These are phyloP conservation scores for Talaromyces sp. DNA, from an alignment of 2,329 filamentous ascomycete species.

Conservation along the genomic window DNA sequence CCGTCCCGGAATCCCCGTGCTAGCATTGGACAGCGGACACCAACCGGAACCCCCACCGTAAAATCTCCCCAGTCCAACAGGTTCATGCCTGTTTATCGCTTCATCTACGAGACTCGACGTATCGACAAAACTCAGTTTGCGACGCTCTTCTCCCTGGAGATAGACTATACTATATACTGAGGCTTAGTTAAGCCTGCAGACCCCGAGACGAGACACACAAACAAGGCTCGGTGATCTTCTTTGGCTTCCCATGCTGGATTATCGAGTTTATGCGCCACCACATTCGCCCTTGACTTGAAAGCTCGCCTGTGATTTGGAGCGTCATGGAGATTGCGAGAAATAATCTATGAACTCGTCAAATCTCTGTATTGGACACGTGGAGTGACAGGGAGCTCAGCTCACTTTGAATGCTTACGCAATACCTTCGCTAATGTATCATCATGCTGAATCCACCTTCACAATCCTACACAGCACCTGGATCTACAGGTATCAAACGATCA, in stretches of 20 bases:
- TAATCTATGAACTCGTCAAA: neutral
- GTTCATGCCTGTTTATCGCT: neutral
- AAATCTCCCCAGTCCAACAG: neutral
- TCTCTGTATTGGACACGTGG: neutral
- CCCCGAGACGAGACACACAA: neutral
- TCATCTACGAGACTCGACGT: neutral
- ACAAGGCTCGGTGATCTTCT: neutral
- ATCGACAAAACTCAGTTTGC: neutral
- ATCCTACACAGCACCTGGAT: constrained; percentile 24
- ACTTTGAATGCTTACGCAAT: neutral
- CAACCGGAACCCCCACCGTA: constrained; percentile 2
- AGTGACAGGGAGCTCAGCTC: neutral
- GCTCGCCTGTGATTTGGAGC: neutral
- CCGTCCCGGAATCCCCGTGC: neutral
- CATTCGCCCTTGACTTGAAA: neutral
- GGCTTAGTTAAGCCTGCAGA: neutral
- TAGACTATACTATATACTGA: neutral
- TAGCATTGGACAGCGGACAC: neutral
- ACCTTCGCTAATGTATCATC: constrained; percentile 15
- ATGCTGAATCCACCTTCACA: constrained; percentile 33
- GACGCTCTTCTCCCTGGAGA: neutral
- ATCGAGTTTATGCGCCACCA: neutral
- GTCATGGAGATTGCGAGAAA: constrained; percentile 1
- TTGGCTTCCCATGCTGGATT: neutral
- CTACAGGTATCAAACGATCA: constrained; percentile 35